Evolutionary conservation across 306 rosid genomes (phyloP), one percentile per base, ranked within the genome.

Genomic region (Cucurbita argyrosperma): DNA sequence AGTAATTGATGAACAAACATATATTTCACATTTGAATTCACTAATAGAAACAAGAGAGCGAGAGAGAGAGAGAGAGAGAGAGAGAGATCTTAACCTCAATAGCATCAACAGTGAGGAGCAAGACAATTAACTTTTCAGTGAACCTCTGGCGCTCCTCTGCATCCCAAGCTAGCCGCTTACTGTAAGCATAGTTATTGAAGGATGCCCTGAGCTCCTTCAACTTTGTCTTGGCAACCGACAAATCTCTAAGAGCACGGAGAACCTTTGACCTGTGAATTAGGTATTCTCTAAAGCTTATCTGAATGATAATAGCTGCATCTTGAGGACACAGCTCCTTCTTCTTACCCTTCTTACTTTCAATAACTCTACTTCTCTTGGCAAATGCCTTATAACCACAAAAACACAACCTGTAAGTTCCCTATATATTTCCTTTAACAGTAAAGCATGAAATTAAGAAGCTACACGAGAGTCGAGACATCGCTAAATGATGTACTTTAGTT

Each of bases 81-180:
- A 30, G 35, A 30, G 35, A 30, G 35, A 30, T 30, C 35, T 30
- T 66, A 75, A 91, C 97, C 96, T 92, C 96, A 63, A 92, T 87
- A 61, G 91, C 86, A 84, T 92, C 98, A 72, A 90, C 91, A 74
- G 98, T 92, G 67, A 92, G 96, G 26, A 92, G 95, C 71, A 92
- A 83, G 82, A 92, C 98, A 61, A 92, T 90, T 66, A 92, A 83
- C 83, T 82, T 92, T 80, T 92, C 98, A 40, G 92, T 53, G 75
- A 92, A 92, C 78, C 91, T 83, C 77, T 92, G 98, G 52, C 85
- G 85, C 81, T 88, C 96, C 58, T 67, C 98, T 7, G 91, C 82
- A 80, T 92, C 92, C 65, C 80, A 79, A 60, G 87, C 80, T 9
- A 90, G 52, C 42, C 74, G 88, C 19, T 85, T 87, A 51, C 86